A percentile compares a stretch with the other conserved stretches of the same genome.
Conservation (phyloP, 805 yeast genomes). For the Zygosaccharomyces rouxii region DNA sequence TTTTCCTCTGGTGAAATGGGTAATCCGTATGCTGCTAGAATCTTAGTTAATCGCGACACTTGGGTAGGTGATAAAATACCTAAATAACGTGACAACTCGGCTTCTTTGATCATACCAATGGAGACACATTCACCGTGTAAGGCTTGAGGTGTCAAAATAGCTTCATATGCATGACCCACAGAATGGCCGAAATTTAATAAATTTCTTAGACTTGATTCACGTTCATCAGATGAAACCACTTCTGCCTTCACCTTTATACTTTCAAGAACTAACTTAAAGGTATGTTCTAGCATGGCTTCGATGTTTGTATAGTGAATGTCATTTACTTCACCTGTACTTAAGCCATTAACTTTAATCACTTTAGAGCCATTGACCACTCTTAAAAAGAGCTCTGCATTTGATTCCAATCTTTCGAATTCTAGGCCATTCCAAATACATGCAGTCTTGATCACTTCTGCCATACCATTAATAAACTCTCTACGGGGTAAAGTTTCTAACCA, state of each 20-base stretch:
- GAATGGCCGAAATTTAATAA: slow-evolving; percentile 93
- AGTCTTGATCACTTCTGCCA: slow-evolving; percentile 97
- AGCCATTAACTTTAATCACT: slow-evolving; percentile 15
- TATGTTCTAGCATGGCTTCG: slow-evolving; percentile 62
- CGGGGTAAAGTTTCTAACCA: slow-evolving; percentile 86
- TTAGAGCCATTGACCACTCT: slow-evolving; percentile 50
- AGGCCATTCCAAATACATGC: slow-evolving; percentile 95
- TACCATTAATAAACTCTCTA: slow-evolving; percentile 94
- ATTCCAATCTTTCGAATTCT: slow-evolving; percentile 82
- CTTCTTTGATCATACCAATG: slow-evolving; percentile 92
- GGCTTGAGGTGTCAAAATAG: slow-evolving; percentile 93
- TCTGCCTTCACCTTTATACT: slow-evolving; percentile 88
- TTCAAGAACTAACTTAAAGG: slow-evolving; percentile 73
- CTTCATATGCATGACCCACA: slow-evolving; percentile 97
- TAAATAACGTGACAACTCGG: slow-evolving; percentile 87
- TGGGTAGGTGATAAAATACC: slow-evolving; percentile 90
- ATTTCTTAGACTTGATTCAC: slow-evolving; percentile 92
- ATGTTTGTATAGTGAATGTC: slow-evolving; percentile 56
- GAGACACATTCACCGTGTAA: slow-evolving; percentile 99
- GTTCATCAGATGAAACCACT: slow-evolving; percentile 90
- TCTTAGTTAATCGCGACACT: slow-evolving; percentile 81
- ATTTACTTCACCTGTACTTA: slow-evolving; percentile 32
- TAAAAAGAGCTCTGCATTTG: slow-evolving; percentile 64
- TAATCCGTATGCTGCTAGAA: slow-evolving; percentile 78
- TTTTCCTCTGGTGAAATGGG: slow-evolving; percentile 78